phyloP scores from a whole-genome alignment of 805 yeast species.

The Suhomyces emberorum region DNA sequence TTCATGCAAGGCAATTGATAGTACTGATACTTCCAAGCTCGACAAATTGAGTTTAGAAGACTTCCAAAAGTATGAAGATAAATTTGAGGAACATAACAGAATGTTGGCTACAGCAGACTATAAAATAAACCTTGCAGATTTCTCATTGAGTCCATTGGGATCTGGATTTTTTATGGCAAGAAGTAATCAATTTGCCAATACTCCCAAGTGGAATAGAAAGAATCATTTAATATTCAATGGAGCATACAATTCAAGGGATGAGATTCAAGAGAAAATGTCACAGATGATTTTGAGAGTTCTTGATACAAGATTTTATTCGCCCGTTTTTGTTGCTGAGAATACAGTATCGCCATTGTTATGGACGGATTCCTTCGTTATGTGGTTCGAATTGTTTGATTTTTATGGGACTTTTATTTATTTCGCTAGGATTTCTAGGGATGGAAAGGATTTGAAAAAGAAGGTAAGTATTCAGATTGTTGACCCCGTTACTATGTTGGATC shows the following conservation, averaged over 20 bases:
- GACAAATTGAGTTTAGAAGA: conserved; percentile 4
- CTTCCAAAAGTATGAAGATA: conserved; percentile 13
- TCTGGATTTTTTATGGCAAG: conserved; percentile 30
- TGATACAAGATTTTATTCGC: conserved; percentile 27
- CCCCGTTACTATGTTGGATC: conserved; percentile 29
- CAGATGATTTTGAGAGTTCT: conserved; percentile 18
- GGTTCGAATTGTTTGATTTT: conserved; percentile 38
- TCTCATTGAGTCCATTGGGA: conserved; percentile 24
- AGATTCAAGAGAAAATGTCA: conserved; percentile 19
- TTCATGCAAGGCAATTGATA: conserved; percentile 22
- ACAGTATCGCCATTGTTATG: conserved; percentile 13
- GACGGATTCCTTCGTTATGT: conserved; percentile 30
- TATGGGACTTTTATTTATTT: conserved; percentile 28
- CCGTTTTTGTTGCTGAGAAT: conserved; percentile 10
- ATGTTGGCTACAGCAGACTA: neutral
- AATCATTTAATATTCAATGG: conserved; percentile 23
- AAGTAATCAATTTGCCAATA: conserved; percentile 10
- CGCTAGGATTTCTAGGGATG: conserved; percentile 24
- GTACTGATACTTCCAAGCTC: conserved; percentile 3
- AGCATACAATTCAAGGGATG: conserved; percentile 8
- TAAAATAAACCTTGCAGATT: conserved; percentile 27
- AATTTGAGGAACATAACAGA: neutral
- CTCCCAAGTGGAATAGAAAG: conserved; percentile 19
- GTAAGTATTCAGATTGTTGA: conserved; percentile 24
- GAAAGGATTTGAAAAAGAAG: conserved; percentile 9